Evolutionary conservation across 2,329 filamentous ascomycete genomes (phyloP).

Genomic region (Alternaria dauci): DNA sequence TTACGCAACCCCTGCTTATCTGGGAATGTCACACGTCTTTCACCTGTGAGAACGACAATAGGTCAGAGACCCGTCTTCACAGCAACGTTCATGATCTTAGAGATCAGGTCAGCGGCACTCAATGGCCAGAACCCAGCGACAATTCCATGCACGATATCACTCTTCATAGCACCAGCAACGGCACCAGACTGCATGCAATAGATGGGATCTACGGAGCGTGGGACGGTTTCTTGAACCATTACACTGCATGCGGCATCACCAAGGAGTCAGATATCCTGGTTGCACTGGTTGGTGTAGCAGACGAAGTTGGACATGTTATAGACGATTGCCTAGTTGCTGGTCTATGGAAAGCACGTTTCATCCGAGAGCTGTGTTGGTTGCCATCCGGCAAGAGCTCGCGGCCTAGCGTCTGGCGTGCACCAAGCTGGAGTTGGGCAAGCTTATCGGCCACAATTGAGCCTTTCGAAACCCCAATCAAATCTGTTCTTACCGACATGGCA

Average conservation of each 20-base stretch:
- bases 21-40: not conserved
- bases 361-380: not conserved
- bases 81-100: too few relatives aligned
- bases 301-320: not conserved
- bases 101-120: rapidly evolving
- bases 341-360: not conserved
- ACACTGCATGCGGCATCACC: not conserved
- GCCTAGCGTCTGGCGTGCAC: not conserved
- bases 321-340: not conserved
- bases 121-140: not conserved
- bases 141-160: not conserved
- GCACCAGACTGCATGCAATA: rapidly evolving
- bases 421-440: not conserved
- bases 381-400: rapidly evolving
- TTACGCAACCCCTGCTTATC: rapidly evolving
- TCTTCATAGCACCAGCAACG: not conserved
- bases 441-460: too few relatives aligned
- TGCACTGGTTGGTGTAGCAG: not conserved
- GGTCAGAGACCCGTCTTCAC: too few relatives aligned
- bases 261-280: not conserved
- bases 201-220: not conserved
- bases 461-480: too few relatives aligned
- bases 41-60: not conserved
- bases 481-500: too few relatives aligned
- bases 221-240: rapidly evolving